Conservation (phyloP, 2,329 filamentous ascomycete genomes). For the Ophiocordyceps robertsii region DNA sequence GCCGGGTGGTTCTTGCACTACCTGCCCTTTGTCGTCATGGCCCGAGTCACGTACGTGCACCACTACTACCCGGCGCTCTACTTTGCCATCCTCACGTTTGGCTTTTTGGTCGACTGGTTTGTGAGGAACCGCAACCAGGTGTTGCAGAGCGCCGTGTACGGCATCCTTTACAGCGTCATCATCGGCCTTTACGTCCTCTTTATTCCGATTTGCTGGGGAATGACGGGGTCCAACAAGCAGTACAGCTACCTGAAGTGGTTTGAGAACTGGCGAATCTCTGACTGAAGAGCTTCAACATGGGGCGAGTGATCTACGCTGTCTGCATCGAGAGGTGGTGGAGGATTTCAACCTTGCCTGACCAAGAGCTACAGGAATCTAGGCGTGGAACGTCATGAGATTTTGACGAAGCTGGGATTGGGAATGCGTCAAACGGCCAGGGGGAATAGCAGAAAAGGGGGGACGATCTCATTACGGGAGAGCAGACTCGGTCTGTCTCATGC, state of each 20-base stretch:
- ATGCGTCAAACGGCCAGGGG: constrained; percentile 7
- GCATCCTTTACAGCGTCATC: constrained; percentile 56
- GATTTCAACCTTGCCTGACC: no score
- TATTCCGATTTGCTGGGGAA: constrained; percentile 90
- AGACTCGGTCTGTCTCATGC: constrained; percentile 14
- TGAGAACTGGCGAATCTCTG: constrained; percentile 69
- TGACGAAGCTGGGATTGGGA: neutral
- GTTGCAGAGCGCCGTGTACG: constrained; percentile 58
- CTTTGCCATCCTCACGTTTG: constrained; percentile 82
- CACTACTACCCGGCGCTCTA: constrained; percentile 98
- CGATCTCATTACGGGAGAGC: constrained; percentile 3
- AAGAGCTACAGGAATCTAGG: no score
- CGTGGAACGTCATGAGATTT: neutral
- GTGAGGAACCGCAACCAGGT: constrained; percentile 51
- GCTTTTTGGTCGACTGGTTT: constrained; percentile 80
- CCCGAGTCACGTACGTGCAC: constrained; percentile 95
- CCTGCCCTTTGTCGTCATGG: constrained; percentile 92
- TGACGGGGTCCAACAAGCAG: constrained; percentile 71
- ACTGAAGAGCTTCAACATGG: constrained; percentile 22
- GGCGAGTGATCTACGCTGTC: no score
- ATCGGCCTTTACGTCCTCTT: constrained; percentile 82
- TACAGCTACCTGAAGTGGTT: constrained; percentile 95
- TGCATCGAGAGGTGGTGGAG: neutral
- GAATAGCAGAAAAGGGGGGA: constrained; percentile 6
- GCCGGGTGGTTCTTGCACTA: constrained; percentile 96